phyloP scores from a whole-genome alignment of 2,329 filamentous ascomycete genomes.

The Claviceps arundinis region DNA sequence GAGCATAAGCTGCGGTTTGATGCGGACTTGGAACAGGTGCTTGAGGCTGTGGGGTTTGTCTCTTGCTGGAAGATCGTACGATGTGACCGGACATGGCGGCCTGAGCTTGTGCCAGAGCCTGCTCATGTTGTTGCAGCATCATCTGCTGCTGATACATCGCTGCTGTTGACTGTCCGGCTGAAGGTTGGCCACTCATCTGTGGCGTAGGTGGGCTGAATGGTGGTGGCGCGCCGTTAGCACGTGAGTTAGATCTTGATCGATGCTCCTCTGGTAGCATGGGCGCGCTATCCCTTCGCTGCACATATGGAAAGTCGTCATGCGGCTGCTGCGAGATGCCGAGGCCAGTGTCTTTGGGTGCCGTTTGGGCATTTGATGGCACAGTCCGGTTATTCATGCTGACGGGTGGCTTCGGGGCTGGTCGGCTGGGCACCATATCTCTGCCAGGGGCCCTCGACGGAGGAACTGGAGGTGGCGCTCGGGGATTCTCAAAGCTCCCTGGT shows the following conservation, averaged over 20 bases:
- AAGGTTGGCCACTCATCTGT: conserved; percentile 15
- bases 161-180: conserved; percentile 25
- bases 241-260: conserved; percentile 56
- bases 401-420: conserved; percentile 82
- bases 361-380: conserved; percentile 36
- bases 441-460: conserved; percentile 39
- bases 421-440: conserved; percentile 57
- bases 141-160: conserved; percentile 47
- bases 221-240: conserved; percentile 36
- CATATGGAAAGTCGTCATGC: conserved; percentile 44
- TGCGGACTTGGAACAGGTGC: conserved; percentile 11
- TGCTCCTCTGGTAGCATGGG: conserved; percentile 54
- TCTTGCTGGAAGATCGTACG: conserved; percentile 61
- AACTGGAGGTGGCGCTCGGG: conserved; percentile 80
- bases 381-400: conserved; percentile 44
- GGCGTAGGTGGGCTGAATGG: conserved; percentile 35
- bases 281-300: conserved; percentile 38
- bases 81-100: conserved; percentile 61
- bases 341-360: conserved; percentile 44
- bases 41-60: conserved; percentile 29
- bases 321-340: conserved; percentile 46
- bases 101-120: conserved; percentile 67
- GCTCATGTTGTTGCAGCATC: conserved; percentile 73
- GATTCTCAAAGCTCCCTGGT: conserved; percentile 86
- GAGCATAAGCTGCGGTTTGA: conserved; percentile 16